Evolutionary conservation across 495 filamentous ascomycete species (phyloP).

Genomic region (Hyaloscypha finlandica): DNA sequence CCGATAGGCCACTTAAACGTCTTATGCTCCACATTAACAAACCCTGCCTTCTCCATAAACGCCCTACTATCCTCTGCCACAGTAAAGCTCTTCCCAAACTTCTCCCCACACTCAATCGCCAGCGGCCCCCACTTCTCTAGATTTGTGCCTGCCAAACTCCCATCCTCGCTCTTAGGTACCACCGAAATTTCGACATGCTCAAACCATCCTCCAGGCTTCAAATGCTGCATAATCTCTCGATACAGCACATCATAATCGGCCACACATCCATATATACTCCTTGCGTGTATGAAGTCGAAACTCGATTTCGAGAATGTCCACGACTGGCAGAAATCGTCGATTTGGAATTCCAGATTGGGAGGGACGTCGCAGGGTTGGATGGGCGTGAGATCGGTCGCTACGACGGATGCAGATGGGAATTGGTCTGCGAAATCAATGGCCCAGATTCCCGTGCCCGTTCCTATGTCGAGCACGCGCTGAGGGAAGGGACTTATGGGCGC

Average conservation of each 20-base stretch:
- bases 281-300: conserved; percentile 56
- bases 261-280: conserved; percentile 43
- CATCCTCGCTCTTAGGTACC: conserved; percentile 29
- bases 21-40: conserved; percentile 55
- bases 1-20: conserved; percentile 51
- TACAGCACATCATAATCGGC: conserved; percentile 32
- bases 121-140: conserved; percentile 36
- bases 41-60: conserved; percentile 54
- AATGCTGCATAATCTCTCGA: conserved; percentile 9
- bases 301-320: conserved; percentile 48
- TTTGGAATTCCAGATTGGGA: conserved; percentile 51
- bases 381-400: too few species aligned
- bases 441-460: conserved; percentile 22
- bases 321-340: conserved; percentile 54
- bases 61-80: conserved; percentile 36
- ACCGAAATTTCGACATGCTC: conserved; percentile 49
- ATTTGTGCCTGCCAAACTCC: conserved; percentile 13
- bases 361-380: conserved; percentile 47
- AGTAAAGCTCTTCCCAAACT: conserved; percentile 42
- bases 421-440: too few species aligned
- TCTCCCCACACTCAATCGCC: conserved; percentile 38
- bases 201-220: conserved; percentile 53
- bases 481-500: too few species aligned
- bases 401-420: too few species aligned
- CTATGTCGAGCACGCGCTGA: too few species aligned